These are phyloP conservation scores for Cercospora brassicicola DNA, from an alignment of 2,329 filamentous ascomycete genomes.

Conservation along the genomic window DNA sequence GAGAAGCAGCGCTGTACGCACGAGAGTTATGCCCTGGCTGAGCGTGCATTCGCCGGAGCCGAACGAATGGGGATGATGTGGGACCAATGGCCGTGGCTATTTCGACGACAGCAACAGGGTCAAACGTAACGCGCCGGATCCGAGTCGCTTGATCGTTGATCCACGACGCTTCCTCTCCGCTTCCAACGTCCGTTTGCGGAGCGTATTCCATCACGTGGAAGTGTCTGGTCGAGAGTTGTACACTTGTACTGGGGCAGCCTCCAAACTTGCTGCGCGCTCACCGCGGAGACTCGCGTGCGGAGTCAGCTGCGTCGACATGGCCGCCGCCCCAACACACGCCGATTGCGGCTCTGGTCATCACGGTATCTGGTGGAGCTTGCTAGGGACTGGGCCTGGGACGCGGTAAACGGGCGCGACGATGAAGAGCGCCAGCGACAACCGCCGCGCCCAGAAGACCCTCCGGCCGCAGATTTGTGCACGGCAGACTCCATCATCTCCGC, in stretches of 20 bases:
- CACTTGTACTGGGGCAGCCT: not conserved
- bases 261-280: not conserved
- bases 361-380: not conserved
- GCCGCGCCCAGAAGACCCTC: not conserved
- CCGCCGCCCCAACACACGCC: not conserved
- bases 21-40: not conserved
- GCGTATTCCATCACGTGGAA: not conserved
- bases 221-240: not conserved
- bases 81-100: not conserved
- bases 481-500: conserved; percentile 6
- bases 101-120: not conserved
- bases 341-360: conserved; percentile 3
- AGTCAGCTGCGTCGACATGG: conserved; percentile 1
- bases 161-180: not conserved
- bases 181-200: not conserved
- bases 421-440: not conserved
- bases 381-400: not conserved
- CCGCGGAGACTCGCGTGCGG: not conserved
- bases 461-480: not conserved
- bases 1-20: not conserved
- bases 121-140: not conserved
- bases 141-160: conserved; percentile 7
- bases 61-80: not conserved
- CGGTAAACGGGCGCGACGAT: not conserved
- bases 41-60: not conserved